Percentiles rank a stretch among this genome's conserved stretches.
These are phyloP conservation scores for Mayamaea pseudoterrestris DNA, from an alignment of 108 stramenopile species.

Conservation along the genomic window DNA sequence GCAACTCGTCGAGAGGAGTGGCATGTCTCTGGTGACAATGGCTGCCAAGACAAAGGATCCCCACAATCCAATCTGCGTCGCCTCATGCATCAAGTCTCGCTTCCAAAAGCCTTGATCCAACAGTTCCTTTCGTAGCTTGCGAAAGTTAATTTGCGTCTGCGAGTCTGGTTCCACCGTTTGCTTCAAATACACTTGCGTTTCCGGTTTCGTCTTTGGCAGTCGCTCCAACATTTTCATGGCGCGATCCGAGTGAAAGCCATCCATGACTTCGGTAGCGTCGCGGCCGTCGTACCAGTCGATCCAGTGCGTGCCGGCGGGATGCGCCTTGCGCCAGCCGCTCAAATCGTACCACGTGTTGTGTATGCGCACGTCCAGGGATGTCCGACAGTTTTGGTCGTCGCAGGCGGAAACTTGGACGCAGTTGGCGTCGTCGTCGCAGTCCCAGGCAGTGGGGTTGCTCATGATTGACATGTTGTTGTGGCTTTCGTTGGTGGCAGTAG, in stretches of 20 bases:
- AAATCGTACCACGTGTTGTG: conserved; percentile 86
- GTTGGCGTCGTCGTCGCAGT: conserved; percentile 62
- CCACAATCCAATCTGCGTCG: conserved; percentile 60
- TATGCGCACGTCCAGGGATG: conserved; percentile 69
- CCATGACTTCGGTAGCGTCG: conserved; percentile 94
- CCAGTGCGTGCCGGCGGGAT: conserved; percentile 87
- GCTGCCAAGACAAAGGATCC: conserved; percentile 40
- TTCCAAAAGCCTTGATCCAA: conserved; percentile 85
- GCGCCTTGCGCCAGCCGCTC: conserved; percentile 82
- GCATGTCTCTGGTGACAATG: conserved; percentile 31
- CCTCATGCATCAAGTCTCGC: conserved; percentile 67
- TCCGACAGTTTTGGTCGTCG: conserved; percentile 44
- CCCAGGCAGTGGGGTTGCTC: conserved; percentile 24
- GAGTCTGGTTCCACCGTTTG: conserved; percentile 31
- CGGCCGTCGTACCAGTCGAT: conserved; percentile 86
- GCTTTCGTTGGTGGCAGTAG: no score
- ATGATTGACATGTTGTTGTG: no score
- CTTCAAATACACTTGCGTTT: conserved; percentile 26
- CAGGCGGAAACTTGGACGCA: conserved; percentile 56
- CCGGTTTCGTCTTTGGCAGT: conserved; percentile 40
- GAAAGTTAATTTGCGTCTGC: conserved; percentile 62
- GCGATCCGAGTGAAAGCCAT: conserved; percentile 78
- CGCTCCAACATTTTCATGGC: conserved; percentile 68
- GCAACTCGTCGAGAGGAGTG: conserved; percentile 32
- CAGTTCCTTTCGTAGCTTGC: conserved; percentile 59